Evolutionary conservation across 495 filamentous ascomycete genomes (phyloP), one percentile per base, ranked within the genome.

Genomic region (Tuber microsphaerosporum): DNA sequence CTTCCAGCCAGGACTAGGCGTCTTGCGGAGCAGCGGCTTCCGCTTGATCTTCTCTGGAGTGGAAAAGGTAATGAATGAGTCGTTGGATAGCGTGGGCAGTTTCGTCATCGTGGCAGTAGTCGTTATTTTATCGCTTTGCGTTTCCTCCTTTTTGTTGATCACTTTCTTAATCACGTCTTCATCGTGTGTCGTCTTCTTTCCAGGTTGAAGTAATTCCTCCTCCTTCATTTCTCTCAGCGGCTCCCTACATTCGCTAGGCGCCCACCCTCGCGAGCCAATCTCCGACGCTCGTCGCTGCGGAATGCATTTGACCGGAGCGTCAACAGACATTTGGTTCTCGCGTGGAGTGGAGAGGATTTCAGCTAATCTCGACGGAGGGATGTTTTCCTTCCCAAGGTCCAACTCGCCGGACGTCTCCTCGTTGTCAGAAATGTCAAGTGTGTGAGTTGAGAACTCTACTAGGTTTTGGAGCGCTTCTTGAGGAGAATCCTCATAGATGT

Each of bases 401-500:
- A 84, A 79, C 70, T 91, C 90, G 10, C 86, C 86, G 41, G 82
- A 83, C 22, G 86, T 83, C 61, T 84, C 85, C 75, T 88, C 88
- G 51, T 86, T 88, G 80, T 89, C 90, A 69, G 86, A 89, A 84
- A 99, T 94, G 81, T 98, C 94, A 0, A 99, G 88, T 0, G 90
- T 91, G 80, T 90, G 89, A 34, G 95, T 93, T 44, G 90, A 92
- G 84, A 97, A 94, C 82, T 97, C 91, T 86, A 98, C 92, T 5
- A 97, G 85, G 81, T 96, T 97, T 73, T 92, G 91, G 84, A 93
- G 91, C 80, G 94, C 90, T 79, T 99, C 92, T 79, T 96, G 92
- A 44, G 89, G 88, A 0, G 92, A 92, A 84, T 99, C 95, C 82
- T 97, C 94, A 81, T 99, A 90, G 84, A 99, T 98, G 65, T 93